These are phyloP conservation scores for Chaetomium strumarium DNA, from an alignment of 2,329 filamentous ascomycete genomes.

Conservation along the genomic window DNA sequence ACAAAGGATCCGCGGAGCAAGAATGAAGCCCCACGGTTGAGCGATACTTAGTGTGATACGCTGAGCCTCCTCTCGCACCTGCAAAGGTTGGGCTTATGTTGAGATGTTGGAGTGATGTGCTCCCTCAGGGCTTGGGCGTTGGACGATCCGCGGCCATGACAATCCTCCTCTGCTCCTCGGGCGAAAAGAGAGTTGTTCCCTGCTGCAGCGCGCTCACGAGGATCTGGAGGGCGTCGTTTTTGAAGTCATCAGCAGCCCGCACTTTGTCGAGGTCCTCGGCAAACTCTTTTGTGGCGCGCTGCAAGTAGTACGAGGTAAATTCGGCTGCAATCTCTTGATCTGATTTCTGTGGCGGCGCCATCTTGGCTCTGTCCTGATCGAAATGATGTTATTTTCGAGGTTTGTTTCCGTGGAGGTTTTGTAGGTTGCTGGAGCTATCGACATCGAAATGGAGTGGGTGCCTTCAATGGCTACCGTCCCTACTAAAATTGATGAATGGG, in stretches of 20 bases:
- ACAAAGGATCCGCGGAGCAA: too few relatives aligned
- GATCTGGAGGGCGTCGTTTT: constrained; percentile 55
- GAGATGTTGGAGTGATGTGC: too few relatives aligned
- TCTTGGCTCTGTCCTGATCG: not conserved
- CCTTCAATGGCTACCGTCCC: too few relatives aligned
- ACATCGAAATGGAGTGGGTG: too few relatives aligned
- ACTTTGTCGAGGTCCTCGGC: constrained; percentile 69
- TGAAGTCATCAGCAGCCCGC: constrained; percentile 64
- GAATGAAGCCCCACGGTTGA: too few relatives aligned
- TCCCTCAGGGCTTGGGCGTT: not conserved
- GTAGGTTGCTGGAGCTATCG: too few relatives aligned
- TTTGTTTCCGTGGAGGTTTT: not conserved
- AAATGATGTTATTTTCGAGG: not conserved
- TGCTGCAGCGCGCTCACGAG: constrained; percentile 64
- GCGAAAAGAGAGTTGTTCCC: constrained; percentile 55
- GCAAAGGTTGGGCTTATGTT: too few relatives aligned
- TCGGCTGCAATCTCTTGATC: constrained; percentile 28
- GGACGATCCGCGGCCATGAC: constrained; percentile 17
- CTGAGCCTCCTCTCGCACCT: too few relatives aligned
- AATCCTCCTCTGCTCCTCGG: constrained; percentile 38
- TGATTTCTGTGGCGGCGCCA: constrained; percentile 11
- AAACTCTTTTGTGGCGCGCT: constrained; percentile 63
- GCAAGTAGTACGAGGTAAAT: constrained; percentile 64
- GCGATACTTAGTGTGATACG: too few relatives aligned
- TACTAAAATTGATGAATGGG: too few relatives aligned